Evolutionary conservation across 371 early-diverging fungal genomes (phyloP).

Genomic region (Phascolomyces articulosus): DNA sequence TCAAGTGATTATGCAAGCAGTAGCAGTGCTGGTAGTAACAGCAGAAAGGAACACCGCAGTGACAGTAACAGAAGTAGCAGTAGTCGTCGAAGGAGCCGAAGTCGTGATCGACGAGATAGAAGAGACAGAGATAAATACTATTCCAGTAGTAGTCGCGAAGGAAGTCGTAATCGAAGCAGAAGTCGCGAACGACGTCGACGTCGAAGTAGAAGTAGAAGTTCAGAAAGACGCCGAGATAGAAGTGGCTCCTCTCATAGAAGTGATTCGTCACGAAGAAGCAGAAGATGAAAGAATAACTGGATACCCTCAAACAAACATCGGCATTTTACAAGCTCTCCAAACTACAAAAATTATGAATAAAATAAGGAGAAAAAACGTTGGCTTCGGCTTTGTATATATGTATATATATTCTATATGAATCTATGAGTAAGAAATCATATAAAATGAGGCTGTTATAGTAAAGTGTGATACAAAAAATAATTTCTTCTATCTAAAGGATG

Average conservation of each 20-base stretch:
- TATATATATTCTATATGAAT: too few relatives aligned
- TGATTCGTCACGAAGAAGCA: slow-evolving; percentile 2
- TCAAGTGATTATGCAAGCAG: slow-evolving; percentile 13
- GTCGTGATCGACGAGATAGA: slow-evolving; percentile 10
- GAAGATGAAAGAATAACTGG: slow-evolving; percentile 3
- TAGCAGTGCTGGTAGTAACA: slow-evolving; percentile 2
- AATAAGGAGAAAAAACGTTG: too few relatives aligned
- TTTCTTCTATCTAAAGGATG: too few relatives aligned
- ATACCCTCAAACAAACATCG: background rate
- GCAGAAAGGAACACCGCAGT: slow-evolving; percentile 5
- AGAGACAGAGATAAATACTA: background rate
- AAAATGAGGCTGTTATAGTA: too few relatives aligned
- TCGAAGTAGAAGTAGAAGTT: slow-evolving; percentile 8
- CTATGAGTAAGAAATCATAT: too few relatives aligned
- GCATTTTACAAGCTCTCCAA: too few relatives aligned
- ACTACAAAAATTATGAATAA: too few relatives aligned
- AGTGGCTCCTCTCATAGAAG: background rate
- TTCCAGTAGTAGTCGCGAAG: slow-evolving; percentile 9
- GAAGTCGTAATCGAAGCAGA: slow-evolving; percentile 15
- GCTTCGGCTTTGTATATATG: too few relatives aligned
- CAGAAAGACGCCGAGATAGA: background rate
- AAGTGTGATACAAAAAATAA: too few relatives aligned
- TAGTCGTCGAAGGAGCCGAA: slow-evolving; percentile 15
- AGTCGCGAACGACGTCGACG: slow-evolving; percentile 8
- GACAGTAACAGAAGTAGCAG: slow-evolving; percentile 8